phyloP scores from a whole-genome alignment of 139 green algal species.

The Chlamydomonas sp. region DNA sequence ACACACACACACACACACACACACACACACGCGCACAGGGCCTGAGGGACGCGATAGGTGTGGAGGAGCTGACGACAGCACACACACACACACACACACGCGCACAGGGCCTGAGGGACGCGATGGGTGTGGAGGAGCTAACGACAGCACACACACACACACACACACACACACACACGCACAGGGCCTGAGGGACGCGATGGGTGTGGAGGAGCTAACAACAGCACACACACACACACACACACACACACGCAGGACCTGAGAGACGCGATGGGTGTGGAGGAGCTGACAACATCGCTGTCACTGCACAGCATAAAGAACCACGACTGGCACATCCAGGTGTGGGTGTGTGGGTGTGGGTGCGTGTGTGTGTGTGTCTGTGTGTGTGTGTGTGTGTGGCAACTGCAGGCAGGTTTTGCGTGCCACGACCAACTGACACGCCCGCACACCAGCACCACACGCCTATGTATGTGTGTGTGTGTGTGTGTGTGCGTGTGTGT shows the following conservation, averaged over 20 bases:
- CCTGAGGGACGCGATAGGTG: too few relatives aligned
- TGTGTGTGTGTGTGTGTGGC: too few relatives aligned
- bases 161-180: background rate
- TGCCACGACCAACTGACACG: too few relatives aligned
- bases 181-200: slow-evolving; percentile 60
- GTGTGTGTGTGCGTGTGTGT: too few relatives aligned
- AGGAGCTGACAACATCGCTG: slow-evolving; percentile 61
- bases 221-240: slow-evolving; percentile 9
- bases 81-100: slow-evolving; percentile 15
- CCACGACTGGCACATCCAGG: slow-evolving; percentile 43
- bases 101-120: background rate
- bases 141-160: slow-evolving; percentile 47
- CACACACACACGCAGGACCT: slow-evolving; percentile 3
- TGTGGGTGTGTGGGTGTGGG: too few relatives aligned
- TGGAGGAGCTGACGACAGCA: too few relatives aligned
- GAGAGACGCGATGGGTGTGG: slow-evolving; percentile 43
- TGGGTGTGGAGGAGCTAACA: slow-evolving; percentile 63
- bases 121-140: slow-evolving; percentile 60
- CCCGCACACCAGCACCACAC: too few relatives aligned
- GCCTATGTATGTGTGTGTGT: too few relatives aligned
- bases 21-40: background rate
- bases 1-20: slow-evolving; percentile 16
- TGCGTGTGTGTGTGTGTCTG: too few relatives aligned
- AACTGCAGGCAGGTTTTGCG: too few relatives aligned
- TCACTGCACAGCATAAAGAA: slow-evolving; percentile 38